Conservation (phyloP, 257 asterid species). For the Solanum tarapatanum region DNA sequence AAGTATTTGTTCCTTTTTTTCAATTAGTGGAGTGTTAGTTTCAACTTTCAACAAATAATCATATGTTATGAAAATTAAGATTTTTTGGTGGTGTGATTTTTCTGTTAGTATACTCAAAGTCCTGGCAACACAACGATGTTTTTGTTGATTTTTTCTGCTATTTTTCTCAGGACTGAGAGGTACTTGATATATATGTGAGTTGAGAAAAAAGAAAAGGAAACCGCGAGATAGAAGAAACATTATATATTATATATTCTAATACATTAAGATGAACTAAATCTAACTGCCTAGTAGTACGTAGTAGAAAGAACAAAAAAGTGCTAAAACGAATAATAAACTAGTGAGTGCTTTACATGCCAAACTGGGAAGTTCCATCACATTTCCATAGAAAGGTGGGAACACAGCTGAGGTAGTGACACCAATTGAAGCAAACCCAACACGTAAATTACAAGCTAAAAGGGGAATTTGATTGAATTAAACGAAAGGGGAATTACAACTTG, state of each 20-base stretch:
- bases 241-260: not conserved
- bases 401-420: too few species aligned
- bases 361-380: too few species aligned
- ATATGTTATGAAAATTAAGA: not conserved
- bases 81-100: not conserved
- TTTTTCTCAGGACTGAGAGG: not conserved
- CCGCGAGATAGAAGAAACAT: not conserved
- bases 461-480: too few species aligned
- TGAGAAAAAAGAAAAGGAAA: not conserved
- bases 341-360: too few species aligned
- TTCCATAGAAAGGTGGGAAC: too few species aligned
- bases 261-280: too few species aligned
- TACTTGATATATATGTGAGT: not conserved
- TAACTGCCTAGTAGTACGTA: too few species aligned
- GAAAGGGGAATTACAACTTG: too few species aligned
- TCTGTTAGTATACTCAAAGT: not conserved
- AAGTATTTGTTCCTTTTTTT: not conserved
- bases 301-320: too few species aligned
- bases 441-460: too few species aligned
- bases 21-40: not conserved
- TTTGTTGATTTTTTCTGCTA: not conserved
- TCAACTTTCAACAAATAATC: not conserved
- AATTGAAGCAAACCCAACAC: too few species aligned
- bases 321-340: too few species aligned
- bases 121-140: not conserved